phyloP scores from a whole-genome alignment of 169 alveolate species.

The Pseudocohnilembus persalinus region DNA sequence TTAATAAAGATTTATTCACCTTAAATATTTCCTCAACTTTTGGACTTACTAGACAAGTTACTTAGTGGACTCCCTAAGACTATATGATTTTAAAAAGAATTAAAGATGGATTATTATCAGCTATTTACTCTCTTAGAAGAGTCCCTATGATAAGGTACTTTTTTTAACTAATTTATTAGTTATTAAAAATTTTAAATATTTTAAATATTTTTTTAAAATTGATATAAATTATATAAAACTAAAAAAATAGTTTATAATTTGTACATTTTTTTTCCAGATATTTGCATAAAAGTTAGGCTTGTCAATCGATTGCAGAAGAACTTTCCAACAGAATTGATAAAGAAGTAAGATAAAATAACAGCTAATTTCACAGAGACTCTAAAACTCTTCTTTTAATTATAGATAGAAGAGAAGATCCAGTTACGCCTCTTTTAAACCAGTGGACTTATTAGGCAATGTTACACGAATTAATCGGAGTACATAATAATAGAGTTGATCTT shows the following conservation, averaged over 20 bases:
- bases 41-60: conserved; percentile 66
- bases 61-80: conserved; percentile 60
- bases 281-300: conserved; percentile 60
- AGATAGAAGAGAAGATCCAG: conserved; percentile 97
- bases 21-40: conserved; percentile 84
- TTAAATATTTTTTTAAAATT: no score
- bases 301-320: conserved; percentile 71
- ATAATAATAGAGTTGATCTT: conserved; percentile 87
- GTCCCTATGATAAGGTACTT: conserved; percentile 76
- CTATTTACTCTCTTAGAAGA: conserved; percentile 65
- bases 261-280: conserved; percentile 37
- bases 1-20: conserved; percentile 86
- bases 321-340: conserved; percentile 62
- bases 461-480: conserved; percentile 93
- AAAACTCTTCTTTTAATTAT: conserved; percentile 79
- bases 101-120: conserved; percentile 77
- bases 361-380: conserved; percentile 48
- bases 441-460: conserved; percentile 98
- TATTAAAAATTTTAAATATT: no score
- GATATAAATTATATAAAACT: no score
- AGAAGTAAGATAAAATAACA: conserved; percentile 75
- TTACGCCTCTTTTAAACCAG: conserved; percentile 94
- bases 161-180: no score
- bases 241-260: no score
- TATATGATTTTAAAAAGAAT: conserved; percentile 53